Evolutionary conservation across 495 filamentous ascomycete species (phyloP).

Genomic region (Talaromyces trachyspermus): DNA sequence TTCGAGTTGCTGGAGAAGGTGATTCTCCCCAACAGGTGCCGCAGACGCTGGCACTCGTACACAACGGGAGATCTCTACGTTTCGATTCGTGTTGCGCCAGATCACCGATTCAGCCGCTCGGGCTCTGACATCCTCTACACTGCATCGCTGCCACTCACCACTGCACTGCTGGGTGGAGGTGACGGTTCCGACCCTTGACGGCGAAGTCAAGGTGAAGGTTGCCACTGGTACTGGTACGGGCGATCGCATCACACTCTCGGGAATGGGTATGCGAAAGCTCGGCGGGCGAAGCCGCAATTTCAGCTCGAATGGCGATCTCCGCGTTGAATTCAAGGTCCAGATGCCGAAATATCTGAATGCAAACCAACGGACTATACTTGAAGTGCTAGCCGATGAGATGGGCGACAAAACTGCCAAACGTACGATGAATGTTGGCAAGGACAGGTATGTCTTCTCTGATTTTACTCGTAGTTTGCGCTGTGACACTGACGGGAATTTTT

Average conservation of each 20-base stretch:
- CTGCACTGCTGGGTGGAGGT: conserved; percentile 87
- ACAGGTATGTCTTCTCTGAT: conserved; percentile 30
- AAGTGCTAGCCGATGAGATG: conserved; percentile 94
- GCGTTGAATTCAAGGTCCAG: conserved; percentile 86
- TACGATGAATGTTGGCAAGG: conserved; percentile 66
- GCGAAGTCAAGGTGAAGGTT: conserved; percentile 80
- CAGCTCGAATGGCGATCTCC: conserved; percentile 63
- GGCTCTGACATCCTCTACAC: conserved; percentile 91
- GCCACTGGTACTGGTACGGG: conserved; percentile 86
- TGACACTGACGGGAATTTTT: conserved; percentile 2
- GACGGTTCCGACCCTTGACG: conserved; percentile 81
- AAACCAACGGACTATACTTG: conserved; percentile 84
- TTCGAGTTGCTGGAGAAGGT: conserved; percentile 74
- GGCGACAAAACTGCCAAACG: conserved; percentile 84
- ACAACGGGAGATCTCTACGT: conserved; percentile 81
- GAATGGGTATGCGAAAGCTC: conserved; percentile 88
- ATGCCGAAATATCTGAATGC: conserved; percentile 90
- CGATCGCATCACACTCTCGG: conserved; percentile 75
- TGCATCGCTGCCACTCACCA: conserved; percentile 83
- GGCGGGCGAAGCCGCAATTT: conserved; percentile 42
- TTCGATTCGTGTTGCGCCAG: conserved; percentile 70
- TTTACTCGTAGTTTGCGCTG: background rate
- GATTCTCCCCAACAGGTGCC: conserved; percentile 73
- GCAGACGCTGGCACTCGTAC: conserved; percentile 50
- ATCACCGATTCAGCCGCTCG: conserved; percentile 75